Base-by-base conservation (phyloP, 1,284 basidiomycete genomes). In the Malassezia japonica region DNA sequence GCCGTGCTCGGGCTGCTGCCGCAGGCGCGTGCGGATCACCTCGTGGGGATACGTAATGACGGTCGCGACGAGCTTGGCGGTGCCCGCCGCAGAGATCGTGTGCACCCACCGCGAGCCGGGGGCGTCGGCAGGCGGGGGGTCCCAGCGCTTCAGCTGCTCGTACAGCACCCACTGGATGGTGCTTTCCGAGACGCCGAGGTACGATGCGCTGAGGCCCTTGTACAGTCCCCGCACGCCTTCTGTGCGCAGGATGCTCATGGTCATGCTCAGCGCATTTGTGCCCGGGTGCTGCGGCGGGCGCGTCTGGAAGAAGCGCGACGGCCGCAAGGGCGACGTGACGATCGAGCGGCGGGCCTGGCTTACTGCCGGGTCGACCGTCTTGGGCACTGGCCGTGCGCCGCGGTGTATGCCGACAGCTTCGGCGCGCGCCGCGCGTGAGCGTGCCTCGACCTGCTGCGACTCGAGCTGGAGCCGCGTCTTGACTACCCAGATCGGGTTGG, bases 161-260 rank as follows among this genome's bases (percentile, higher is more conserved):
- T 99, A 98, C 10, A 99, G 76, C 18, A 87, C 86, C 94, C 94
- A 99, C 71, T 96, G 92, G 49, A 98, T 96, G 18, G 91, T 91
- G 4, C 86, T 86, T 74, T 99, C 94, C 15, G 89, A 87, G 6
- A 96, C 92, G 27, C 94, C 94, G 15, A 99, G 79, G 74, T 95
- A 91, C 62, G 85, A 89, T 42, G 94, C 94, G 58, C 84, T 88
- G 39, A 99, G 76, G 3, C 94, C 94, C 73, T 89, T 87, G 76
- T 99, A 98, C 60, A 96, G 85, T 0, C 92, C 94, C 13, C 78
- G 76, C 3, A 92, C 61, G 0, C 94, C 94, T 72, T 96, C 88
- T 56, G 84, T 79, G 35, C 80, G 77, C 55, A 87, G 69, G 43
- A 96, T 95, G 75, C 65, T 78, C 79, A 45, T 87, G 83, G 75